These are phyloP conservation scores for Desmodesmus armatus DNA, from an alignment of 139 green algal species.

Conservation along the genomic window DNA sequence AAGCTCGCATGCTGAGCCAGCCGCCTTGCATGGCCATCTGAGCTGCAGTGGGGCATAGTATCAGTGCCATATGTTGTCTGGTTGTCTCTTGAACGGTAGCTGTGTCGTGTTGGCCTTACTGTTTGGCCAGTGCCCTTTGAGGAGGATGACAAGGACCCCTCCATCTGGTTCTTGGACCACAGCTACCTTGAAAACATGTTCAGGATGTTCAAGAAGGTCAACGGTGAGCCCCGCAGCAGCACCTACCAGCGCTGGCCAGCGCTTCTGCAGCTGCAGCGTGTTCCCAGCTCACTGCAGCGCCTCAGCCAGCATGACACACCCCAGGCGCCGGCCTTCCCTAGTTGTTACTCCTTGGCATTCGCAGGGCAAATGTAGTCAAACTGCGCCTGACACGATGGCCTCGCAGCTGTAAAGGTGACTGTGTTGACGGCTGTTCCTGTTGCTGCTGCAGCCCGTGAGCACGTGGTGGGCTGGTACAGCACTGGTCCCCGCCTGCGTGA, in stretches of 20 bases:
- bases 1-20: no score
- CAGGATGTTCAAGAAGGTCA: slow-evolving; percentile 99
- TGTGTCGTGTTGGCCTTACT: no score
- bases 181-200: slow-evolving; percentile 98
- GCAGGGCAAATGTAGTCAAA: no score
- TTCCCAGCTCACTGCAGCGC: neutral
- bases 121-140: slow-evolving; percentile 95
- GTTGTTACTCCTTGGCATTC: neutral
- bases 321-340: neutral
- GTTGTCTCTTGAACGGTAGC: neutral
- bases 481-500: slow-evolving; percentile 94
- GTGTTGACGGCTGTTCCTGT: no score
- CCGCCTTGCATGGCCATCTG: neutral
- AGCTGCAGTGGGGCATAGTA: neutral
- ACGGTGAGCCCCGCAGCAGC: slow-evolving; percentile 74
- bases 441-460: slow-evolving; percentile 86
- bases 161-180: slow-evolving; percentile 99
- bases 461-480: slow-evolving; percentile 98
- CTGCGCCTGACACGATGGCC: no score
- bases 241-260: no score
- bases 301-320: neutral
- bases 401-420: no score
- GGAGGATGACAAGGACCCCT: slow-evolving; percentile 96
- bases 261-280: neutral
- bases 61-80: neutral